Conservation (phyloP, 2,329 filamentous ascomycete genomes). For the Phaeophleospora eucalypticola region DNA sequence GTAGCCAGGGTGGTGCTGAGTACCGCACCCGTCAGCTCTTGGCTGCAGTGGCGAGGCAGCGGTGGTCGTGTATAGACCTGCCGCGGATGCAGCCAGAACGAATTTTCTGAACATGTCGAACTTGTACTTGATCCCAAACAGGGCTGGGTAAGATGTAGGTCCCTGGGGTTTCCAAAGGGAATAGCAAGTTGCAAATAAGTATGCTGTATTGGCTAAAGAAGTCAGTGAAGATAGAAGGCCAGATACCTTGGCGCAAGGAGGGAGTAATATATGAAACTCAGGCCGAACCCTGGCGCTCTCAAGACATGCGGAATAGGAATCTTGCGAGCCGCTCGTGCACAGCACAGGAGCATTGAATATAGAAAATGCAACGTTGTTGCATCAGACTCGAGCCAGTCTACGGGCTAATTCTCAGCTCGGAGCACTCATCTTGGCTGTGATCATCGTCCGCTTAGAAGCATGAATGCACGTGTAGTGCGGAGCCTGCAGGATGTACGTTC, state of each 20-base stretch:
- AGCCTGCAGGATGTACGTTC: neutral
- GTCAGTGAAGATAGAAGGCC: too few relatives aligned
- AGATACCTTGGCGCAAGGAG: too few relatives aligned
- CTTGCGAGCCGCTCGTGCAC: too few relatives aligned
- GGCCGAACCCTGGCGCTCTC: too few relatives aligned
- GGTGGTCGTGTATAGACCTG: neutral
- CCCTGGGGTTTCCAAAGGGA: too few relatives aligned
- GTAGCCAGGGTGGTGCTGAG: conserved; percentile 16
- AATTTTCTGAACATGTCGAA: neutral
- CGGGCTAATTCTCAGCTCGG: neutral
- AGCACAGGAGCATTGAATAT: neutral
- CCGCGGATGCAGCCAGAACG: neutral
- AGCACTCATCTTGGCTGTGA: neutral
- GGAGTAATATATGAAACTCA: too few relatives aligned
- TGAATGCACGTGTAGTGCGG: neutral
- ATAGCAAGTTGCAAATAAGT: too few relatives aligned
- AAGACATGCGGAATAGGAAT: too few relatives aligned
- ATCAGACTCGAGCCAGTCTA: neutral
- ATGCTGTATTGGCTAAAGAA: too few relatives aligned
- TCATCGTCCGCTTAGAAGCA: neutral
- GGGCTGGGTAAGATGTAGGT: too few relatives aligned
- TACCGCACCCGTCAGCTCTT: conserved; percentile 9
- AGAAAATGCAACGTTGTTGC: neutral
- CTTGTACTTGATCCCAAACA: too few relatives aligned
- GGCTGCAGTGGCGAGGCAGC: neutral